phyloP scores from a whole-genome alignment of 2,329 filamentous ascomycete genomes.

The Cytospora piceae region DNA sequence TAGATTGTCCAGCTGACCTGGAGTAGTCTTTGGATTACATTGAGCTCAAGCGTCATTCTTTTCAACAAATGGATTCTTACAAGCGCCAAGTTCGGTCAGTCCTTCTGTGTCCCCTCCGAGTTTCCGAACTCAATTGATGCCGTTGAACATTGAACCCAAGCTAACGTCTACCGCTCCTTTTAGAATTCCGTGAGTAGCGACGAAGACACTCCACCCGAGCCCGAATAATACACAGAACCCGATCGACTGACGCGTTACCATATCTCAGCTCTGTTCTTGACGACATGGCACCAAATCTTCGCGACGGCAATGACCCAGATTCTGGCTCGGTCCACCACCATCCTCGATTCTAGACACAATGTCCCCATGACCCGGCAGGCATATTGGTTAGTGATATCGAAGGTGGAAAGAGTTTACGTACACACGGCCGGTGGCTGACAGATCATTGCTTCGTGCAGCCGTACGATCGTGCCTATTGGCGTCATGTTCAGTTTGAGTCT shows the following conservation, averaged over 20 bases:
- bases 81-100: slow-evolving; percentile 76
- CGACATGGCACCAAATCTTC: slow-evolving; percentile 90
- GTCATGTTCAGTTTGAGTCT: slow-evolving; percentile 89
- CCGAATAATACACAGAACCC: not conserved
- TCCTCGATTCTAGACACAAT: slow-evolving; percentile 87
- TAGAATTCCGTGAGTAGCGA: slow-evolving; percentile 25
- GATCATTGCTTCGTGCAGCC: slow-evolving; percentile 60
- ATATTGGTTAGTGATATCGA: slow-evolving; percentile 25
- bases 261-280: slow-evolving; percentile 69
- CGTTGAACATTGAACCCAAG: not conserved
- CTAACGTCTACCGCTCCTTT: slow-evolving; percentile 10
- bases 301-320: slow-evolving; percentile 89
- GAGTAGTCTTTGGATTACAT: slow-evolving; percentile 78
- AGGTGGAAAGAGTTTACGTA: not conserved
- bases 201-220: not conserved
- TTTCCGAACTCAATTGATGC: not conserved
- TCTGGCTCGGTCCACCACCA: slow-evolving; percentile 79
- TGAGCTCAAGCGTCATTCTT: slow-evolving; percentile 87
- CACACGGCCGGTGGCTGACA: slow-evolving; percentile 57
- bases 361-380: slow-evolving; percentile 79
- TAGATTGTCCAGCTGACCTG: not conserved
- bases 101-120: slow-evolving; percentile 27
- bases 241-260: slow-evolving; percentile 42
- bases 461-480: slow-evolving; percentile 87
- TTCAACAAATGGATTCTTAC: slow-evolving; percentile 97